These are phyloP conservation scores for Mrakia frigida DNA, from an alignment of 768 basidiomycete genomes.

Conservation along the genomic window DNA sequence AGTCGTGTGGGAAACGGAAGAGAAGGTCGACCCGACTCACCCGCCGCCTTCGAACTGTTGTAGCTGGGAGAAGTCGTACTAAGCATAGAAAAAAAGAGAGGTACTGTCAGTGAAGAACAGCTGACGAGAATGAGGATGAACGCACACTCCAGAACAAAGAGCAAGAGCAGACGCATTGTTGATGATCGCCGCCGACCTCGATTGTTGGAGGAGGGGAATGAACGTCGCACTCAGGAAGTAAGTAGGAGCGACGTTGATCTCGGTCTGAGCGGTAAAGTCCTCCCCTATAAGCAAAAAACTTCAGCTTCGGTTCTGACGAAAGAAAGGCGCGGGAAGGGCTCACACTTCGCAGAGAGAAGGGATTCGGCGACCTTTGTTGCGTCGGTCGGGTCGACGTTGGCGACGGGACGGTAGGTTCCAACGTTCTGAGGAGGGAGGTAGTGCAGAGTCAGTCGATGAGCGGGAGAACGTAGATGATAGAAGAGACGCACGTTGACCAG, in stretches of 20 bases:
- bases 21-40: neutral
- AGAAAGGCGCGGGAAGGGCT: neutral
- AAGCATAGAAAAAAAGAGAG: too few relatives aligned
- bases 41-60: constrained; percentile 7
- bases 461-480: neutral
- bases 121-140: neutral
- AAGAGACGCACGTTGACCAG: neutral
- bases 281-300: neutral
- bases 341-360: constrained; percentile 8
- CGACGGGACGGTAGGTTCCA: neutral
- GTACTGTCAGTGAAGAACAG: neutral
- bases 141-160: neutral
- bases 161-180: neutral
- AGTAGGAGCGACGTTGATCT: neutral
- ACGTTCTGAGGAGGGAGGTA: neutral
- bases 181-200: neutral
- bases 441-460: neutral
- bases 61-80: constrained; percentile 5
- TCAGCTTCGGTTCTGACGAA: neutral
- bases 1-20: neutral
- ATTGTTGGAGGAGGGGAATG: neutral
- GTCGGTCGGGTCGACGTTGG: neutral
- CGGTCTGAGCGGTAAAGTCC: constrained; percentile 9
- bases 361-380: neutral
- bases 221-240: constrained; percentile 7